Evolutionary conservation across 2,329 filamentous ascomycete species (phyloP).

Genomic region (Penicillium sp.): DNA sequence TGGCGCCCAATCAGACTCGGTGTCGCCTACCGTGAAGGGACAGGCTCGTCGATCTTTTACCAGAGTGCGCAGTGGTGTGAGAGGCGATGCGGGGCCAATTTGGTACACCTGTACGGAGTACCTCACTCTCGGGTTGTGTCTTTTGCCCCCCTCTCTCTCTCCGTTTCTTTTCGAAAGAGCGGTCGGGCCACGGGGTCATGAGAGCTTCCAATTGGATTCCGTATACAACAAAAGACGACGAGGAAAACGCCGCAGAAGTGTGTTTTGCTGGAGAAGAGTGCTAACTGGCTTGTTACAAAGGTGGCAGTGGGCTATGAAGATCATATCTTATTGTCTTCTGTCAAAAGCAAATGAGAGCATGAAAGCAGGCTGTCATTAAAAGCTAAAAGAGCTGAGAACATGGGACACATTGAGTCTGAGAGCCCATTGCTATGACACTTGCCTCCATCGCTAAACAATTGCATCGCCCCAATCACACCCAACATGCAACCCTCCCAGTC

Average conservation of each 20-base stretch:
- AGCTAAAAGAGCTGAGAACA: conserved; percentile 5
- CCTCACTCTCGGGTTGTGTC: conserved; percentile 3
- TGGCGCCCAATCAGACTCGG: conserved; percentile 7
- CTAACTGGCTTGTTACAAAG: neutral
- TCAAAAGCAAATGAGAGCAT: neutral
- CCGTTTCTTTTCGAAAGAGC: conserved; percentile 1
- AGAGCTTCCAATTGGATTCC: neutral
- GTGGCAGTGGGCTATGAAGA: conserved; percentile 11
- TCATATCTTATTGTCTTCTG: conserved; percentile 10
- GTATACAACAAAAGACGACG: neutral
- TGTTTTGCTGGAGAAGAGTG: neutral
- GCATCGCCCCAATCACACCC: neutral
- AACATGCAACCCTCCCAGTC: neutral
- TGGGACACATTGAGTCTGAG: conserved; percentile 12
- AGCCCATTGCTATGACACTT: neutral
- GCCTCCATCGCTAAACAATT: conserved; percentile 13
- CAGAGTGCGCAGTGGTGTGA: conserved; percentile 6
- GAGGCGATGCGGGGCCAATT: conserved; percentile 14
- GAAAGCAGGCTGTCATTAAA: neutral
- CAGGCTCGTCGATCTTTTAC: conserved; percentile 18
- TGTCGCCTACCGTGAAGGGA: neutral
- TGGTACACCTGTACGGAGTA: neutral
- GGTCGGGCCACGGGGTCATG: conserved; percentile 9
- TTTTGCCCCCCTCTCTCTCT: neutral
- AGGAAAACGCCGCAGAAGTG: neutral